Conservation (phyloP, 2,329 filamentous ascomycete genomes). For the Clarireedia hainanense region DNA sequence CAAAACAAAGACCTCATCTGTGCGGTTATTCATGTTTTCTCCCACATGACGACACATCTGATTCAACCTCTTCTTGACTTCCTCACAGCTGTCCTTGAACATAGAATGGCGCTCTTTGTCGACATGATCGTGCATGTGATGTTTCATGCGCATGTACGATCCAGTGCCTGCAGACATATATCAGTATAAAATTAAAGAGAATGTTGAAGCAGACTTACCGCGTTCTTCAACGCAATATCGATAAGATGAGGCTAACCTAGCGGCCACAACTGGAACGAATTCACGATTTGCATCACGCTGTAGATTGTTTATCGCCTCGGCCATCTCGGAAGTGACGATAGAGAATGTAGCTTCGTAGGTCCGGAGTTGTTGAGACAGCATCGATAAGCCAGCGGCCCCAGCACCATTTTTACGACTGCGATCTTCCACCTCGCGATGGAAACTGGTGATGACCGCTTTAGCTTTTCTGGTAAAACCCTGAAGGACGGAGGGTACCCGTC, state of each 20-base stretch:
- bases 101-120: slow-evolving; percentile 34
- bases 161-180: slow-evolving; percentile 31
- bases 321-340: slow-evolving; percentile 29
- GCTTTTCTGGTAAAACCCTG: slow-evolving; percentile 30
- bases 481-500: slow-evolving; percentile 35
- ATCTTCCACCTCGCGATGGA: slow-evolving; percentile 36
- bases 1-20: slow-evolving; percentile 26
- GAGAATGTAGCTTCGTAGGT: slow-evolving; percentile 35
- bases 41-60: slow-evolving; percentile 29
- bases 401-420: slow-evolving; percentile 33
- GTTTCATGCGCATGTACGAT: slow-evolving; percentile 44
- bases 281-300: slow-evolving; percentile 47
- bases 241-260: slow-evolving; percentile 41
- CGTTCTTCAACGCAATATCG: slow-evolving; percentile 35
- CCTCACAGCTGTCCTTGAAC: slow-evolving; percentile 39
- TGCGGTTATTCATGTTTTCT: slow-evolving; percentile 20
- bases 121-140: slow-evolving; percentile 39
- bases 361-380: slow-evolving; percentile 35
- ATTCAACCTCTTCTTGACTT: slow-evolving; percentile 34
- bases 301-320: slow-evolving; percentile 33
- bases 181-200: not conserved
- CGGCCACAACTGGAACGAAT: slow-evolving; percentile 41
- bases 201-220: slow-evolving; percentile 26
- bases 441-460: slow-evolving; percentile 29
- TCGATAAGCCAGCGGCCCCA: slow-evolving; percentile 32